Evolutionary conservation across 148 eudicot genomes (phyloP).

Genomic region (Chenopodium quinoa): DNA sequence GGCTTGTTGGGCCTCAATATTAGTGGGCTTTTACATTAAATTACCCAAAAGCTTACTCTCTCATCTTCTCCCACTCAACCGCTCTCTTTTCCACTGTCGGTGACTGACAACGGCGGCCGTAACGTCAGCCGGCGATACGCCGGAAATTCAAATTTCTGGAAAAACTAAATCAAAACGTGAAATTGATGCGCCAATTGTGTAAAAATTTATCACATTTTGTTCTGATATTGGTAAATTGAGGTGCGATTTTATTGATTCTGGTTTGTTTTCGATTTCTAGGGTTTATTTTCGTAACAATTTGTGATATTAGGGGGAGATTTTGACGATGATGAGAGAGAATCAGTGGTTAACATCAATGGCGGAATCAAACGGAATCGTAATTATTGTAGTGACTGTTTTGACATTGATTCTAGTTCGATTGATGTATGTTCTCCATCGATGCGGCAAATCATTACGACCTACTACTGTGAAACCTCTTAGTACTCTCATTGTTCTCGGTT

Average conservation of each 20-base stretch:
- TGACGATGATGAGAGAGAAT: slow-evolving; percentile 5
- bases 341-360: slow-evolving; percentile 13
- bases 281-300: not conserved
- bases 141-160: too few relatives aligned
- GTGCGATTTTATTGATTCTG: not conserved
- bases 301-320: not conserved
- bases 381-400: slow-evolving; percentile 7
- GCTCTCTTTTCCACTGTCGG: too few relatives aligned
- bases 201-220: not conserved
- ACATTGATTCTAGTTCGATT: slow-evolving; percentile 34
- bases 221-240: not conserved
- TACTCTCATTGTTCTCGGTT: slow-evolving; percentile 85
- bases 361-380: slow-evolving; percentile 15
- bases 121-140: too few relatives aligned
- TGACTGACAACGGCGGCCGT: too few relatives aligned
- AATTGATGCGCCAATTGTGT: too few relatives aligned
- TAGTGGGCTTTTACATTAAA: too few relatives aligned
- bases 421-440: slow-evolving; percentile 46
- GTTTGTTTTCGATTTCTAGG: slow-evolving; percentile 5
- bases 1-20: too few relatives aligned
- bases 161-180: too few relatives aligned
- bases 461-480: slow-evolving; percentile 43
- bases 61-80: too few relatives aligned
- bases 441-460: slow-evolving; percentile 43
- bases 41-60: too few relatives aligned